Evolutionary conservation across 176 grass and related monocot genomes (phyloP).

Genomic region (Cenchrus americanus): DNA sequence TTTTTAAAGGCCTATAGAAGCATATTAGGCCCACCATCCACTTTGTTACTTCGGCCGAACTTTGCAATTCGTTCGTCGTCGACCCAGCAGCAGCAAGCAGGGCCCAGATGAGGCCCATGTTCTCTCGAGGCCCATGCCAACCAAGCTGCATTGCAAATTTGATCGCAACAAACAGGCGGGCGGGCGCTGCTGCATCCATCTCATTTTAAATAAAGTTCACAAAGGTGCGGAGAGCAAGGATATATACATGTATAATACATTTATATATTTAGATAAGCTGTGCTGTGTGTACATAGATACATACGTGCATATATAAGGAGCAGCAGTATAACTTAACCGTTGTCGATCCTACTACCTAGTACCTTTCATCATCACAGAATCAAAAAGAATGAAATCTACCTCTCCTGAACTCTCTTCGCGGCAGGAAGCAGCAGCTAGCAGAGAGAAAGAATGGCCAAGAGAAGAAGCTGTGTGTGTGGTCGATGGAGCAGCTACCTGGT

Average conservation of each 20-base stretch:
- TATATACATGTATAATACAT: neutral
- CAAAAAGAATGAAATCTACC: constrained; percentile 32
- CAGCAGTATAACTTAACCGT: constrained; percentile 21
- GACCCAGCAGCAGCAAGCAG: too few relatives aligned
- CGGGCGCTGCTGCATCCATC: neutral
- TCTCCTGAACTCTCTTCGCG: neutral
- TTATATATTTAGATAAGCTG: neutral
- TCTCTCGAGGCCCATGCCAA: too few relatives aligned
- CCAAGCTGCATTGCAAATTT: too few relatives aligned
- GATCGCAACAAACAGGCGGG: too few relatives aligned
- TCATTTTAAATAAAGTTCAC: neutral
- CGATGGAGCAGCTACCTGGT: neutral
- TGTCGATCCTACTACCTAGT: neutral
- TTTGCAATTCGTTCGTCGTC: too few relatives aligned
- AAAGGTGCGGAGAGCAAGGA: neutral
- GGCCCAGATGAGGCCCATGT: too few relatives aligned
- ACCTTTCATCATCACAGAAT: neutral
- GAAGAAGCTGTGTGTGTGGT: neutral
- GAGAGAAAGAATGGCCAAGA: constrained; percentile 7
- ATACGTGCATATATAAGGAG: neutral
- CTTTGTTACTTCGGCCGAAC: too few relatives aligned
- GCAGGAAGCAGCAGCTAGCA: neutral
- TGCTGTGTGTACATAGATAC: neutral
- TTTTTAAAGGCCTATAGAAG: too few relatives aligned
- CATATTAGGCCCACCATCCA: too few relatives aligned